Conservation (phyloP, 495 filamentous ascomycete genomes). For the Talaromyces ruber region DNA sequence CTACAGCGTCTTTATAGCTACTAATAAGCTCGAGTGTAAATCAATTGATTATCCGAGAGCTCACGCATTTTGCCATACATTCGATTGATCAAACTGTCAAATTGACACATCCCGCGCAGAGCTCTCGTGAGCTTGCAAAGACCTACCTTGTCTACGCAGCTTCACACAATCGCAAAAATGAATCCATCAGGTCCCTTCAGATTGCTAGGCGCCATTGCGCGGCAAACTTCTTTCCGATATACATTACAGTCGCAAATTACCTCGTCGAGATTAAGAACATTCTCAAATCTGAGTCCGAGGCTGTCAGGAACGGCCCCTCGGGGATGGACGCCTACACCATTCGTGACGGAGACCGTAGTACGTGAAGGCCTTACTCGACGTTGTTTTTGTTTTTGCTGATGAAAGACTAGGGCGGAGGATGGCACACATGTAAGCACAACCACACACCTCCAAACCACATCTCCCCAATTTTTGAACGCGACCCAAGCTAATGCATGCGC, state of each 20-base stretch:
- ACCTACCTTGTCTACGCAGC: not conserved
- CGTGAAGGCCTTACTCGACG: conserved; percentile 17
- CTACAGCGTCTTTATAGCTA: not conserved
- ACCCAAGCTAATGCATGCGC: not conserved
- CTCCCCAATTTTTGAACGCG: not conserved
- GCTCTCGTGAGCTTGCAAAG: not conserved
- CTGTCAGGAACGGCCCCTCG: conserved; percentile 28
- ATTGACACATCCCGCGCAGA: not conserved
- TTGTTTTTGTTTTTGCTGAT: not conserved
- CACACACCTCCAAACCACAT: not conserved
- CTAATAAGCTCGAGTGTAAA: no score
- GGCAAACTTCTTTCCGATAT: not conserved
- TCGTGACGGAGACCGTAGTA: conserved; percentile 77
- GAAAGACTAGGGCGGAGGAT: conserved; percentile 63
- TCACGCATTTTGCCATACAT: not conserved
- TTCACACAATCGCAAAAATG: not conserved
- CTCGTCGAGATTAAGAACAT: conserved; percentile 15
- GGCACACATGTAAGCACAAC: conserved; percentile 68
- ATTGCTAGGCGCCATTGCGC: not conserved
- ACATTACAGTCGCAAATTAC: conserved; percentile 16
- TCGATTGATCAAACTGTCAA: not conserved
- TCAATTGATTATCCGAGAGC: not conserved
- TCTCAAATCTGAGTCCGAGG: not conserved
- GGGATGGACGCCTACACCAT: conserved; percentile 58
- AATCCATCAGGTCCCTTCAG: not conserved